These are phyloP conservation scores for Pseudogymnoascus sp. DNA, from an alignment of 2,329 filamentous ascomycete species.

Conservation along the genomic window DNA sequence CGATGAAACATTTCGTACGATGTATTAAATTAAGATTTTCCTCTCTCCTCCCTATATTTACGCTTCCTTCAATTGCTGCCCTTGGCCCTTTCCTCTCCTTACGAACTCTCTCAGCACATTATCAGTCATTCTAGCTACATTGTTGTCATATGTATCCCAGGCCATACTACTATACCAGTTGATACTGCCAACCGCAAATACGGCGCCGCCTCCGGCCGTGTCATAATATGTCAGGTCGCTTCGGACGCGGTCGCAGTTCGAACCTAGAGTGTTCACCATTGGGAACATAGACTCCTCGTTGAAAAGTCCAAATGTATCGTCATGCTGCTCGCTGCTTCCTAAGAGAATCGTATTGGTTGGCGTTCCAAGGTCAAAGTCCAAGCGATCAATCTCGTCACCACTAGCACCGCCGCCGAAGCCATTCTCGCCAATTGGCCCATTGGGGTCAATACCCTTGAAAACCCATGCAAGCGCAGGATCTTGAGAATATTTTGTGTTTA, in stretches of 20 bases:
- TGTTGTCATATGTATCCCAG: slow-evolving; percentile 23
- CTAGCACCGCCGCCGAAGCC: slow-evolving; percentile 27
- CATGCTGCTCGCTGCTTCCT: slow-evolving; percentile 20
- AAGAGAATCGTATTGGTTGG: slow-evolving; percentile 25
- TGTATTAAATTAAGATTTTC: not conserved
- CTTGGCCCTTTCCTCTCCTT: slow-evolving; percentile 10
- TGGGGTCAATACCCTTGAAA: slow-evolving; percentile 9
- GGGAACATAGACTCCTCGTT: slow-evolving; percentile 22
- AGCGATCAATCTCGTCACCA: slow-evolving; percentile 30
- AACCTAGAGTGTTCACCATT: slow-evolving; percentile 20
- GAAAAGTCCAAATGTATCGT: slow-evolving; percentile 21
- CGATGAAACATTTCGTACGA: not conserved
- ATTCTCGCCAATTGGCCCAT: slow-evolving; percentile 20
- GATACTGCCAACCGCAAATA: slow-evolving; percentile 25
- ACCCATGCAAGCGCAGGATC: slow-evolving; percentile 10
- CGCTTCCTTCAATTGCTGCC: not conserved
- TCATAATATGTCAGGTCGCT: slow-evolving; percentile 23
- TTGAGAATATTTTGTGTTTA: not conserved
- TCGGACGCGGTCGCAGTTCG: slow-evolving; percentile 17
- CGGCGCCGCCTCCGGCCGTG: slow-evolving; percentile 18
- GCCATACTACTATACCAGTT: slow-evolving; percentile 23
- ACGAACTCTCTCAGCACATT: slow-evolving; percentile 21
- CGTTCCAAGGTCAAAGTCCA: slow-evolving; percentile 27
- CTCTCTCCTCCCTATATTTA: not conserved
- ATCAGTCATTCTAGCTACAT: slow-evolving; percentile 21